Conservation (phyloP, 2,329 filamentous ascomycete species). For the Penicillium sp. region DNA sequence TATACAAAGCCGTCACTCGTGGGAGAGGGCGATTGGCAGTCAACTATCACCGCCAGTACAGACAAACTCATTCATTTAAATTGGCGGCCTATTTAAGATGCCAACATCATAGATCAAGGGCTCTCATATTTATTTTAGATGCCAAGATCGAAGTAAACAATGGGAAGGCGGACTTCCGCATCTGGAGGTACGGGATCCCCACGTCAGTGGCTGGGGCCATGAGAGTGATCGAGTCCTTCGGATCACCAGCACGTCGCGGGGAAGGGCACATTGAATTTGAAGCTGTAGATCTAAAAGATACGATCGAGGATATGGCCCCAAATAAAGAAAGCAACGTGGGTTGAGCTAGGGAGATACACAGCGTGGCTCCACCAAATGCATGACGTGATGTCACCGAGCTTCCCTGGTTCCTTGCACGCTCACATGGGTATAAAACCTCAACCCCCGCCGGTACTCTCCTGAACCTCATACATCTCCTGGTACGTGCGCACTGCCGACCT, state of each 20-base stretch:
- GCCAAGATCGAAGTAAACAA: not conserved
- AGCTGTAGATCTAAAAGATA: not conserved
- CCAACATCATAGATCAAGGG: not conserved
- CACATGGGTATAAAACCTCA: constrained; percentile 23
- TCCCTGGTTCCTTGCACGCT: constrained; percentile 14
- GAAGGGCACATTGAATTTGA: not conserved
- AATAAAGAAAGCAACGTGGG: not conserved
- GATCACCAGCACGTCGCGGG: not conserved
- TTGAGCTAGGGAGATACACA: not conserved
- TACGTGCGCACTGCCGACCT: constrained; percentile 1
- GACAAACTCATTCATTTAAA: not conserved
- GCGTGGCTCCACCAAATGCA: constrained; percentile 21
- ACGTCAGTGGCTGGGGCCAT: not conserved
- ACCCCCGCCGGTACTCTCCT: constrained; percentile 4
- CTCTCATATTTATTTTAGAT: not conserved
- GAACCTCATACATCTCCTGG: constrained; percentile 2
- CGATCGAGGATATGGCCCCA: no score
- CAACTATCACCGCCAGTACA: no score
- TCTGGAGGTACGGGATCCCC: not conserved
- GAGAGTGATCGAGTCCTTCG: not conserved
- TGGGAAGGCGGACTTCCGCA: not conserved
- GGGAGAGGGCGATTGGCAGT: no score
- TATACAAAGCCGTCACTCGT: no score
- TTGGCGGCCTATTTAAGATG: not conserved
- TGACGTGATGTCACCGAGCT: constrained; percentile 34